Conservation (phyloP, 1,139 yeast species). For the Pichiaceae sp. region DNA sequence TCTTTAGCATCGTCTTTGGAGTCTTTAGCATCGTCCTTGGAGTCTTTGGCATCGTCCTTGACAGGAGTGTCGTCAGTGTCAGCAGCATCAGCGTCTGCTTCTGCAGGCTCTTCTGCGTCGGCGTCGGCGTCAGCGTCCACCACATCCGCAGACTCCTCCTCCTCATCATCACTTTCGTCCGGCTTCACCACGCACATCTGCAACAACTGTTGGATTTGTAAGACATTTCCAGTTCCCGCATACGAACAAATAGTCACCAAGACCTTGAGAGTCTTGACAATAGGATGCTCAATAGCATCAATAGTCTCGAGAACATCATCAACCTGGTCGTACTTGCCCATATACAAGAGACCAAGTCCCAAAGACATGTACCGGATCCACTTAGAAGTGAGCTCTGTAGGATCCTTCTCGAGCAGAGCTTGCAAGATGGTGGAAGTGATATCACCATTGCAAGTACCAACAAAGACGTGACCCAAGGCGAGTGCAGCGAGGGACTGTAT, state of each 20-base stretch:
- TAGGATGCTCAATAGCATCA: constrained; percentile 93
- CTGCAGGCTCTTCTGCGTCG: constrained; percentile 2
- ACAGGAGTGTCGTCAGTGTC: constrained; percentile 22
- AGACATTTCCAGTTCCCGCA: constrained; percentile 97
- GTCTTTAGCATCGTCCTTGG: constrained; percentile 34
- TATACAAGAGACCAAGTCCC: constrained; percentile 84
- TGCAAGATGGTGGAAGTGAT: constrained; percentile 85
- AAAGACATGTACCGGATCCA: constrained; percentile 88
- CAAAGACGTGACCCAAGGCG: constrained; percentile 89
- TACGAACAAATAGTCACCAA: constrained; percentile 89
- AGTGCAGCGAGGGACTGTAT: constrained; percentile 81
- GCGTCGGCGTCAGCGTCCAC: constrained; percentile 23
- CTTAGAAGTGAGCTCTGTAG: constrained; percentile 67
- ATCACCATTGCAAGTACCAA: constrained; percentile 94
- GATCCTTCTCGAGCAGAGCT: constrained; percentile 80
- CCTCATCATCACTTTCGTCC: constrained; percentile 37
- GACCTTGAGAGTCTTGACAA: constrained; percentile 81
- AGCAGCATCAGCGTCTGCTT: constrained; percentile 3
- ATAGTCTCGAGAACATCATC: constrained; percentile 93
- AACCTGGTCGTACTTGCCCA: constrained; percentile 92
- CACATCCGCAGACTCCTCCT: constrained; percentile 36
- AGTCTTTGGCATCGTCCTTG: too few species aligned
- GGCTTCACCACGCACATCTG: constrained; percentile 67
- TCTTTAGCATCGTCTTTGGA: constrained; percentile 23
- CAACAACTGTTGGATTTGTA: constrained; percentile 84